Evolutionary conservation across 2,329 filamentous ascomycete species (phyloP).

Genomic region (Fusarium sp.): DNA sequence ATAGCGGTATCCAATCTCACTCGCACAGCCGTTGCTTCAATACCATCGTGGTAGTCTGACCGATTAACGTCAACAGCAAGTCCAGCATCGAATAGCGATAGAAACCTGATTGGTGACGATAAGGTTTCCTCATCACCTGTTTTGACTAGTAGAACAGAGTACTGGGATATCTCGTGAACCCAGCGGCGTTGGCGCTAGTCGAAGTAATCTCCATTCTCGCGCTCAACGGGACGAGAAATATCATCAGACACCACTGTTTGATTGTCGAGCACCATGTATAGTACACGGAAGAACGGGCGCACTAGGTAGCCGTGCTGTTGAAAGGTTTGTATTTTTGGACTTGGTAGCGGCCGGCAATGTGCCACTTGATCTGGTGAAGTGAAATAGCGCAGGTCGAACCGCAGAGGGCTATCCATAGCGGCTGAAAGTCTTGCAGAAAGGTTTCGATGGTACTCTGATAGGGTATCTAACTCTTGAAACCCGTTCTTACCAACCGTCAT

Average conservation of each 20-base stretch:
- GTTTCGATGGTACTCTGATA: accelerated
- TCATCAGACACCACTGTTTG: not conserved
- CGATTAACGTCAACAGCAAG: not conserved
- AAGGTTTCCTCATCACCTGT: not conserved
- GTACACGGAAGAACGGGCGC: not conserved
- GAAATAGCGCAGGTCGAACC: not conserved
- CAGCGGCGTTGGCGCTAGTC: not conserved
- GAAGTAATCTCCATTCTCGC: not conserved
- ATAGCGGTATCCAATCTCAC: not conserved
- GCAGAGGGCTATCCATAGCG: not conserved
- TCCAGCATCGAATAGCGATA: not conserved
- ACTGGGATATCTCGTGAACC: not conserved
- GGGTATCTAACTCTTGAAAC: accelerated
- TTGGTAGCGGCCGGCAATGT: not conserved
- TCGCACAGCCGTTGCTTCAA: not conserved
- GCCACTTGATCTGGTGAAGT: not conserved
- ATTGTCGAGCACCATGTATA: not conserved
- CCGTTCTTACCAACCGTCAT: too few species aligned
- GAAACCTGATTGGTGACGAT: not conserved
- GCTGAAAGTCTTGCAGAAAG: not conserved
- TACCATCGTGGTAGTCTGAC: not conserved
- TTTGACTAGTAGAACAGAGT: not conserved
- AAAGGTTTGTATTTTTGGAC: not conserved
- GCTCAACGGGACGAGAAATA: not conserved
- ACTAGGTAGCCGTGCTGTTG: not conserved